Conservation (phyloP, 106 monocot genomes). For the Platanthera zijinensis region DNA sequence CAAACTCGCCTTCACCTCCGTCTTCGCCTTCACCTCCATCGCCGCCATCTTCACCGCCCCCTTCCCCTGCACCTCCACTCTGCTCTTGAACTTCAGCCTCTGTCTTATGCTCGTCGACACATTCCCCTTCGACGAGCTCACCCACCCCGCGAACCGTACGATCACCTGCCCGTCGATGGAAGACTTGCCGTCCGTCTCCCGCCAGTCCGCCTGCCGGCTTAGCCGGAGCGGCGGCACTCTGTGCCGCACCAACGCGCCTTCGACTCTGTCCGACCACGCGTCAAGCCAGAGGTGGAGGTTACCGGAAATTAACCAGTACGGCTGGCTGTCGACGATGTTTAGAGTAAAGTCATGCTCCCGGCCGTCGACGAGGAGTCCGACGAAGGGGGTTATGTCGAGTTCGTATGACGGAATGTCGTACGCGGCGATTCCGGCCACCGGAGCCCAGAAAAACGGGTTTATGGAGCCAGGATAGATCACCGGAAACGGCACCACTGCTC, state of each 20-base stretch:
- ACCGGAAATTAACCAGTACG: slow-evolving; percentile 37
- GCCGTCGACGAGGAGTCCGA: slow-evolving; percentile 34
- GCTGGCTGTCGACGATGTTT: slow-evolving; percentile 18
- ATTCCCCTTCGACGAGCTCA: slow-evolving; percentile 42
- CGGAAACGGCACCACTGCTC: slow-evolving; percentile 36
- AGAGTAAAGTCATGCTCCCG: slow-evolving; percentile 25
- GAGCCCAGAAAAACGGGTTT: slow-evolving; percentile 41
- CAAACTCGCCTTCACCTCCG: slow-evolving; percentile 1
- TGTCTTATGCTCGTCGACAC: slow-evolving; percentile 26
- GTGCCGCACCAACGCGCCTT: slow-evolving; percentile 23
- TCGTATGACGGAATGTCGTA: slow-evolving; percentile 52
- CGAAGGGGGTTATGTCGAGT: slow-evolving; percentile 53
- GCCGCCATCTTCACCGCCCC: slow-evolving; percentile 24
- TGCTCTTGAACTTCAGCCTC: slow-evolving; percentile 34
- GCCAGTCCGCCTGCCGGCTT: slow-evolving; percentile 13
- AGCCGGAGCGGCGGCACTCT: slow-evolving; percentile 12
- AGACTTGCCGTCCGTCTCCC: slow-evolving; percentile 20
- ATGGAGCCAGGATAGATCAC: slow-evolving; percentile 44
- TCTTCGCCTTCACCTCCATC: slow-evolving; percentile 13
- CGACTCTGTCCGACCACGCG: slow-evolving; percentile 12
- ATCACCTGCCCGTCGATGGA: slow-evolving; percentile 25
- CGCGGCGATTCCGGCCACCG: slow-evolving; percentile 36
- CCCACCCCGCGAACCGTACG: slow-evolving; percentile 39
- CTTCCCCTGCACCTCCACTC: slow-evolving; percentile 17
- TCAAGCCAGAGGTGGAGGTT: slow-evolving; percentile 62